These are phyloP conservation scores for Populus davidiana DNA, from an alignment of 345 rosid genomes.

Conservation along the genomic window DNA sequence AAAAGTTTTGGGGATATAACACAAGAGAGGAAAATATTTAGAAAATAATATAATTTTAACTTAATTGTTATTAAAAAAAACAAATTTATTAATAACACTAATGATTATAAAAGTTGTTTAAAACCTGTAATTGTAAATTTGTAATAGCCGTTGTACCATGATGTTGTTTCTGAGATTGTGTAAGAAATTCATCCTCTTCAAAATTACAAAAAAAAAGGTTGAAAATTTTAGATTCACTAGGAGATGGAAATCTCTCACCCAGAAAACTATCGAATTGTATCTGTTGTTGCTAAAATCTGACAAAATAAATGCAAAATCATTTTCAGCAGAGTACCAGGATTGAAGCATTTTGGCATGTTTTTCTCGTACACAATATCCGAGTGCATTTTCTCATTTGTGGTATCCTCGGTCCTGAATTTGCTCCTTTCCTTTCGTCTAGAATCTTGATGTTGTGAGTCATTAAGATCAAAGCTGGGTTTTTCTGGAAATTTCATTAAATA, in stretches of 20 bases:
- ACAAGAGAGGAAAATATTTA: too few relatives aligned
- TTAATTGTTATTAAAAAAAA: too few relatives aligned
- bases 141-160: conserved; percentile 11
- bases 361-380: conserved; percentile 17
- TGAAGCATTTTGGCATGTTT: conserved; percentile 21
- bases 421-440: conserved; percentile 39
- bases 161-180: too few relatives aligned
- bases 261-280: not conserved
- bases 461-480: conserved; percentile 25
- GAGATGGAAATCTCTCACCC: not conserved
- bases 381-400: conserved; percentile 24
- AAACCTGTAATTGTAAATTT: too few relatives aligned
- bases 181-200: conserved; percentile 21
- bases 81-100: too few relatives aligned
- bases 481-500: conserved; percentile 13
- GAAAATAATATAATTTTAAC: too few relatives aligned
- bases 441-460: conserved; percentile 35
- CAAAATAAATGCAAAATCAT: not conserved
- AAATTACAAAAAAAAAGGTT: not conserved
- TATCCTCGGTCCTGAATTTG: conserved; percentile 17
- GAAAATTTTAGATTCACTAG: not conserved
- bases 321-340: conserved; percentile 25
- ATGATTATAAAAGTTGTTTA: too few relatives aligned
- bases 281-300: not conserved
- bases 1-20: too few relatives aligned